Base-by-base conservation (phyloP, 257 asterid species). In the Avicennia marina region DNA sequence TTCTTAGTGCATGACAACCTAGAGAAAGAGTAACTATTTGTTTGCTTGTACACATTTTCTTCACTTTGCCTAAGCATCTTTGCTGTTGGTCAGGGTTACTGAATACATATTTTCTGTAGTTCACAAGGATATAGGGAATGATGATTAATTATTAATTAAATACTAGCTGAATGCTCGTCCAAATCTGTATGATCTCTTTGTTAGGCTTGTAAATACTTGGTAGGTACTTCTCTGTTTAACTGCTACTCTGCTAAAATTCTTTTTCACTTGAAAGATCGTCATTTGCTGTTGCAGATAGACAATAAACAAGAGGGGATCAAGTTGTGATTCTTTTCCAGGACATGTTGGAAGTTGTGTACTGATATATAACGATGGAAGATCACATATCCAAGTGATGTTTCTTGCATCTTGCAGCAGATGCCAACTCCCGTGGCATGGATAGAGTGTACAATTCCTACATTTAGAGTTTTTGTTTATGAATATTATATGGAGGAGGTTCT, bases 281-380 rank as follows among this genome's bases (percentile, higher is more conserved):
- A 60, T 27, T 56, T 29, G n/a, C n/a, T 45, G 48, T 67, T 75
- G 73, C 94, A 93, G 98, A 81, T 83, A 22, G 96, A 78, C 19
- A 93, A 93, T 64, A 82, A 87, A 75, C 95, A 63, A 61, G 95
- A 86, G 74, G 97, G 81, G 98, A 93, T 80, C 95, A 78, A 66
- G 94, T 93, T 74, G 96, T 93, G 63, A 84, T 93, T 75, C 97
- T 93, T 68, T 86, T 93, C 85, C 98, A 93, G 79, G 98, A 93
- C 69, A 86, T 93, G 98, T 80, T 93, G 55, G 98, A 93, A 82
- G 97, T 93, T 24, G 97, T 93, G 73, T 78, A 94, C 25, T 81
- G 93, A 71, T 97, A 93, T 71, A 89, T 91, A 67, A 91, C 87
- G 98, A 72, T 73, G 90, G 98, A 89, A 77, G 98, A 89, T 72